phyloP scores from a whole-genome alignment of 768 basidiomycete species.

The Gautieria morchelliformis region DNA sequence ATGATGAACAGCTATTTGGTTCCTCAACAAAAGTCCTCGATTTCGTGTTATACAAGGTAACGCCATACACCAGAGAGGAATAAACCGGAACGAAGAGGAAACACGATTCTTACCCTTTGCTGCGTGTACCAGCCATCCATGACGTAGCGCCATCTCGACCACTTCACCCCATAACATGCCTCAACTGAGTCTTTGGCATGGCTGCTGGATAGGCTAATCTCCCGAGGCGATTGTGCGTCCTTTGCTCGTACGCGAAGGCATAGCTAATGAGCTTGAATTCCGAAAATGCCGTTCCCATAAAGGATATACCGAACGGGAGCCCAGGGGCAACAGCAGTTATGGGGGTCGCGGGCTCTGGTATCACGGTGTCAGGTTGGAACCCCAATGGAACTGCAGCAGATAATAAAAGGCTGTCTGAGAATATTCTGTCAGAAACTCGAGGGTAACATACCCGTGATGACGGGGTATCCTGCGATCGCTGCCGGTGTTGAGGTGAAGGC shows the following conservation, averaged over 20 bases:
- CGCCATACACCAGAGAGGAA: no score
- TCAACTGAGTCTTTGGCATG: constrained; percentile 44
- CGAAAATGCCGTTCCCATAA: constrained; percentile 36
- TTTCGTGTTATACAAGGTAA: no score
- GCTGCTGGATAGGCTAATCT: constrained; percentile 42
- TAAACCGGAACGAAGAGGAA: no score
- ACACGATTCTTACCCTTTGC: no score
- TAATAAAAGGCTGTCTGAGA: no score
- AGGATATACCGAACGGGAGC: constrained; percentile 32
- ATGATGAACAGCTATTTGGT: no score
- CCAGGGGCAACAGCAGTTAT: constrained; percentile 24
- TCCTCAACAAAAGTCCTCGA: no score
- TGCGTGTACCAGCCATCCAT: no score
- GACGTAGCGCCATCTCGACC: no score
- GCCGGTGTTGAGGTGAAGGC: constrained; percentile 1
- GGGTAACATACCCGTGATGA: constrained; percentile 15
- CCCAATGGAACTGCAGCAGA: constrained; percentile 9
- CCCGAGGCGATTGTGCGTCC: constrained; percentile 40
- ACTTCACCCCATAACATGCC: no score
- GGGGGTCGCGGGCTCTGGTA: constrained; percentile 22
- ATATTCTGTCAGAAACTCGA: no score
- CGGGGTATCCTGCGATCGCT: constrained; percentile 29
- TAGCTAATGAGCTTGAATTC: constrained; percentile 33
- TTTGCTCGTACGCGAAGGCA: constrained; percentile 45
- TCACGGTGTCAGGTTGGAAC: constrained; percentile 10